Conservation (phyloP, 148 eudicot species). For the Chenopodium album region DNA sequence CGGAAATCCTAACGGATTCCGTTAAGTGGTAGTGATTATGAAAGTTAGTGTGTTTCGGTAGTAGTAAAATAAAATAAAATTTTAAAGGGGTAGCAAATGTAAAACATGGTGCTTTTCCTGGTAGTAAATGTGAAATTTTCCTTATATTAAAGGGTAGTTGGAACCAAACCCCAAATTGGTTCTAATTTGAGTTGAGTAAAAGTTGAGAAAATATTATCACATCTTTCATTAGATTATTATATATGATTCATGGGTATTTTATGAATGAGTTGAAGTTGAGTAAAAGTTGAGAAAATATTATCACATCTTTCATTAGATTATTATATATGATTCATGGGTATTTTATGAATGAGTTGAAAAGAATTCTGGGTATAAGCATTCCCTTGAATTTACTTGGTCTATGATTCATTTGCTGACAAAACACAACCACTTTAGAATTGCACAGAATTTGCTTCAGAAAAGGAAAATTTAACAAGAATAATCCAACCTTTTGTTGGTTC, state of each 20-base stretch:
- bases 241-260: conserved; percentile 45
- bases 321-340: conserved; percentile 29
- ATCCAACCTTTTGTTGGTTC: no score
- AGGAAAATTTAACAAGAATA: background rate
- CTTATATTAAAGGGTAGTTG: conserved; percentile 48
- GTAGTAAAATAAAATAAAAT: no score
- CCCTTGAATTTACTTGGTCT: conserved; percentile 63
- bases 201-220: conserved; percentile 43
- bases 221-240: conserved; percentile 31
- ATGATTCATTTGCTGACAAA: conserved; percentile 65
- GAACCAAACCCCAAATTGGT: conserved; percentile 53
- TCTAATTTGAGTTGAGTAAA: conserved; percentile 52
- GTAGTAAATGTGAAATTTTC: no score
- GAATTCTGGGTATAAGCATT: conserved; percentile 62
- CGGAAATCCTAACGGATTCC: no score
- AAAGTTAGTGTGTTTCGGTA: no score
- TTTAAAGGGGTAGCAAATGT: no score
- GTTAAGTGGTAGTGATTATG: no score
- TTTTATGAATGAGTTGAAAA: conserved; percentile 73
- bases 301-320: conserved; percentile 32
- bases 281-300: conserved; percentile 45
- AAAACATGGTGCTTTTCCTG: no score
- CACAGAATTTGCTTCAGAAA: conserved; percentile 68
- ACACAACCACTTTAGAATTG: conserved; percentile 51
- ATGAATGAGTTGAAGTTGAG: conserved; percentile 66